Evolutionary conservation across 2,329 filamentous ascomycete genomes (phyloP).

Genomic region (Botrytis tulipae): DNA sequence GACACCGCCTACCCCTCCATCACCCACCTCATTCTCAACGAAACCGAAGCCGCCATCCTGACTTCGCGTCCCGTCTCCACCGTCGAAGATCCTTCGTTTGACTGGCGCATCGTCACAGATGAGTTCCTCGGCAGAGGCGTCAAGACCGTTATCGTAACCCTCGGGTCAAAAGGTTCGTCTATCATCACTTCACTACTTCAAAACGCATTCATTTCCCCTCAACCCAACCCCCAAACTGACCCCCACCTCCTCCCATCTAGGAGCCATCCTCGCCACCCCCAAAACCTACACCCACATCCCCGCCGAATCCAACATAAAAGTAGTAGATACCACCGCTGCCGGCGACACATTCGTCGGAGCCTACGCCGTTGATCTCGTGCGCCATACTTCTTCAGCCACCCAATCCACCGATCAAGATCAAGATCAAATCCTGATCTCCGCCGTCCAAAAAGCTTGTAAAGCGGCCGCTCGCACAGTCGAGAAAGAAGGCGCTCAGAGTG

Average conservation of each 20-base stretch:
- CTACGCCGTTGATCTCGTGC: slow-evolving; percentile 73
- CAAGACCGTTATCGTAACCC: slow-evolving; percentile 74
- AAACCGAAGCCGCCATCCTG: slow-evolving; percentile 80
- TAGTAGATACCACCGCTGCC: slow-evolving; percentile 91
- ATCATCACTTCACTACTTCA: background rate
- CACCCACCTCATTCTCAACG: slow-evolving; percentile 82
- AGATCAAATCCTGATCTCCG: slow-evolving; percentile 32
- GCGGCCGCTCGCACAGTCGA: slow-evolving; percentile 67
- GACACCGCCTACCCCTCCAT: slow-evolving; percentile 63
- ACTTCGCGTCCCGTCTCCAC: slow-evolving; percentile 48
- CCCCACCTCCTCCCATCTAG: background rate
- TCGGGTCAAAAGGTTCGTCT: slow-evolving; percentile 67
- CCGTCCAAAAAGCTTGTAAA: slow-evolving; percentile 58
- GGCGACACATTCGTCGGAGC: slow-evolving; percentile 93
- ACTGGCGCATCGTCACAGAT: slow-evolving; percentile 46
- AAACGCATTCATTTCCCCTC: background rate
- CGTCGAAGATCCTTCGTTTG: slow-evolving; percentile 48
- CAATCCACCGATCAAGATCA: too few species aligned
- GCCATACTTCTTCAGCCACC: slow-evolving; percentile 27
- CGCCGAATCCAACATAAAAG: slow-evolving; percentile 65
- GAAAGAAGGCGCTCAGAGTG: slow-evolving; percentile 61
- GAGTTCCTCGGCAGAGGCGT: slow-evolving; percentile 70
- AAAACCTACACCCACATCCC: slow-evolving; percentile 50
- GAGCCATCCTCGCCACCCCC: slow-evolving; percentile 61
- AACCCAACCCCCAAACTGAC: background rate